Percentiles rank a stretch among this genome's conserved stretches.
Conservation (phyloP, 495 filamentous ascomycete genomes). For the Penicillium egyptiacum region DNA sequence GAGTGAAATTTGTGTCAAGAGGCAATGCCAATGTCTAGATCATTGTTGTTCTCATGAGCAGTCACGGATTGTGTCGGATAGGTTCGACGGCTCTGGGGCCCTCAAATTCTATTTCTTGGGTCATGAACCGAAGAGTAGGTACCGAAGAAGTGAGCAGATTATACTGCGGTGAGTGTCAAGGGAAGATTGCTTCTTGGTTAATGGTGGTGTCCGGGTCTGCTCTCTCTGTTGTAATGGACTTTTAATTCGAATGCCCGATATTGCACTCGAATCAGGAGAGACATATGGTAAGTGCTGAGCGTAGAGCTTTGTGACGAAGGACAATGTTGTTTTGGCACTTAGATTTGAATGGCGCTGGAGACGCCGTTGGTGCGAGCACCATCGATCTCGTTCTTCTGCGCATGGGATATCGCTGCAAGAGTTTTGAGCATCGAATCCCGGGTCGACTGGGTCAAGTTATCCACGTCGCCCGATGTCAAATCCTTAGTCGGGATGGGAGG, state of each 20-base stretch:
- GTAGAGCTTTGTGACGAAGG: background rate
- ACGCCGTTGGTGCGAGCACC: slow-evolving; percentile 27
- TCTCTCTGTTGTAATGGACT: background rate
- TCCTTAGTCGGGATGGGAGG: slow-evolving; percentile 81
- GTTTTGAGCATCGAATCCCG: slow-evolving; percentile 79
- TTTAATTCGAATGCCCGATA: background rate
- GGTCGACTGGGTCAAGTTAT: slow-evolving; percentile 67
- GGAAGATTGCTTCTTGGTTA: background rate
- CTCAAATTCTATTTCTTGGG: slow-evolving; percentile 1
- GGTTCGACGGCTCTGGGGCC: background rate
- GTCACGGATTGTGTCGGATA: background rate
- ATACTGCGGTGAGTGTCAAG: slow-evolving; percentile 4
- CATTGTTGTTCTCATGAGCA: background rate
- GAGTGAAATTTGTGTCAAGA: slow-evolving; percentile 1
- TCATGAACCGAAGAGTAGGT: slow-evolving; percentile 12
- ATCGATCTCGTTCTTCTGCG: slow-evolving; percentile 24
- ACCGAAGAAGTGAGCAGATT: slow-evolving; percentile 8
- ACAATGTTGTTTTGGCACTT: slow-evolving; percentile 9
- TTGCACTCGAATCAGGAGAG: background rate
- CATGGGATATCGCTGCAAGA: slow-evolving; percentile 59
- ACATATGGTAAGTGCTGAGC: background rate
- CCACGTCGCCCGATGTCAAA: slow-evolving; percentile 77
- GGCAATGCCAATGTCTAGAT: background rate
- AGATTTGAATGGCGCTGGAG: slow-evolving; percentile 45
- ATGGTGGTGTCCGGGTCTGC: background rate